phyloP scores from a whole-genome alignment of 192 early-diverging fungal genomes.

The Thoreauomyces humboldtii region DNA sequence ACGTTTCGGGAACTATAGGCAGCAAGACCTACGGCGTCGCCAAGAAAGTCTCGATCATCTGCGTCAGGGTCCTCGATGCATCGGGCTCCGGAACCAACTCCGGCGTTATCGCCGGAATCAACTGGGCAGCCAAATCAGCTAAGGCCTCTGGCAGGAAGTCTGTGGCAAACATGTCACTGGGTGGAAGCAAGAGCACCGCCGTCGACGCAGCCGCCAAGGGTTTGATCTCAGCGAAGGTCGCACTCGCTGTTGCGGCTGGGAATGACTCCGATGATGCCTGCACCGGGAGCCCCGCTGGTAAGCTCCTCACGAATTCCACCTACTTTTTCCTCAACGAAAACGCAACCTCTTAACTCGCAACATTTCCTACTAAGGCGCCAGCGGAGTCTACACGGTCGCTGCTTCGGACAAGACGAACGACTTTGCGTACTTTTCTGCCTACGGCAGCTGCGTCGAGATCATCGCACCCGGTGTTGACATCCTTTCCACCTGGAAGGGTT shows the following conservation, averaged over 20 bases:
- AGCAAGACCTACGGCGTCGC: conserved; percentile 62
- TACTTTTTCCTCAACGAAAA: too few species aligned
- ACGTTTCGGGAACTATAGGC: conserved; percentile 45
- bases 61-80: conserved; percentile 59
- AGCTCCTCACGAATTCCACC: too few species aligned
- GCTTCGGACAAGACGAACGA: conserved; percentile 23
- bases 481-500: conserved; percentile 36
- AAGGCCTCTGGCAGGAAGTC: conserved; percentile 15
- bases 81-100: conserved; percentile 49
- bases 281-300: conserved; percentile 47
- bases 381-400: conserved; percentile 30
- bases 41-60: conserved; percentile 54
- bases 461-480: conserved; percentile 62
- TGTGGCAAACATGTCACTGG: conserved; percentile 64
- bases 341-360: too few species aligned
- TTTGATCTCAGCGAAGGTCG: conserved; percentile 34
- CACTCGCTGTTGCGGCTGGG: conserved; percentile 47
- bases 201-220: conserved; percentile 52
- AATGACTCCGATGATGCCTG: conserved; percentile 51
- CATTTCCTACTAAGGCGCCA: too few species aligned
- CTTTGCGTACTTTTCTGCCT: conserved; percentile 47
- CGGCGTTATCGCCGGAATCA: conserved; percentile 52
- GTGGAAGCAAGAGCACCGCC: conserved; percentile 67
- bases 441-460: conserved; percentile 58
- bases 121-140: conserved; percentile 37